These are phyloP conservation scores for Globisporangium nagaii DNA, from an alignment of 352 stramenopile species.

Conservation along the genomic window DNA sequence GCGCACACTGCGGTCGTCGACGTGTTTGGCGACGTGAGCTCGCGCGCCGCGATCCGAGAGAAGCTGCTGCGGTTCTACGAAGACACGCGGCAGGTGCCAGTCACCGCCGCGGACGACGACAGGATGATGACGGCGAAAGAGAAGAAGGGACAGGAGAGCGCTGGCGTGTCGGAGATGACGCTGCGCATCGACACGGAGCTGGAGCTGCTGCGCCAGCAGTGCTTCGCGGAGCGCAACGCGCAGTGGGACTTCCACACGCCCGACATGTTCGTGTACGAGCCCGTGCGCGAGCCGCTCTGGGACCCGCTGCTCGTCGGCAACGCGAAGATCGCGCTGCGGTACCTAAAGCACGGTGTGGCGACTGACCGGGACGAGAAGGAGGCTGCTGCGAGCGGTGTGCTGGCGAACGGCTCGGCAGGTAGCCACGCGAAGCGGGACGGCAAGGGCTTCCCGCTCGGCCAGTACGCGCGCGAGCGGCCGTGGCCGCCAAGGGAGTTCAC, in stretches of 20 bases:
- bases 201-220: conserved; percentile 61
- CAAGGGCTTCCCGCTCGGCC: conserved; percentile 15
- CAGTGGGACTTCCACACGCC: conserved; percentile 50
- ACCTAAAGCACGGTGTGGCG: conserved; percentile 29
- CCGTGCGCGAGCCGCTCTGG: conserved; percentile 24
- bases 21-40: conserved; percentile 20
- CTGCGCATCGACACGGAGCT: conserved; percentile 75
- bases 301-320: conserved; percentile 31
- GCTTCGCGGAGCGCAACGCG: conserved; percentile 73
- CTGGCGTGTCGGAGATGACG: conserved; percentile 51
- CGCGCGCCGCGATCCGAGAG: conserved; percentile 28
- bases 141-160: not conserved
- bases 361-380: conserved; percentile 9
- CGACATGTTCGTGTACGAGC: conserved; percentile 38
- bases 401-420: too few species aligned
- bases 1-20: conserved; percentile 9
- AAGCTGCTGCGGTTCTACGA: conserved; percentile 39
- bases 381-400: conserved; percentile 10
- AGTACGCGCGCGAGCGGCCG: conserved; percentile 50
- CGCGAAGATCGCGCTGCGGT: conserved; percentile 26
- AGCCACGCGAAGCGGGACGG: conserved; percentile 11
- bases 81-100: conserved; percentile 22
- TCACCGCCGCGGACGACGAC: not conserved
- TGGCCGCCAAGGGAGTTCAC: conserved; percentile 78
- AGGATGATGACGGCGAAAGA: not conserved